These are phyloP conservation scores for Penicillium sp. DNA, from an alignment of 2,329 filamentous ascomycete genomes.

Conservation along the genomic window DNA sequence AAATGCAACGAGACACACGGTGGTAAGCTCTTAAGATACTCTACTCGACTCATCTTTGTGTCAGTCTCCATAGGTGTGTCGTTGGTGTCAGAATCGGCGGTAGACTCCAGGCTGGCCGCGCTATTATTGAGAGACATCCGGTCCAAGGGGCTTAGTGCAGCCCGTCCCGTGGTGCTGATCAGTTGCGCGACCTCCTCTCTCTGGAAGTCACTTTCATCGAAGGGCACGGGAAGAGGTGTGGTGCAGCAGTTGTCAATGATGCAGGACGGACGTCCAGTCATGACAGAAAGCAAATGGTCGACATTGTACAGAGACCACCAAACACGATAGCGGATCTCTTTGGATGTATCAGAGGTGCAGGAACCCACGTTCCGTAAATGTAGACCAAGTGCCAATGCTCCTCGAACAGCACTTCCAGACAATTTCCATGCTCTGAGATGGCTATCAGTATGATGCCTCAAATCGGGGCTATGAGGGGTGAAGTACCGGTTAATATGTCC, in stretches of 20 bases:
- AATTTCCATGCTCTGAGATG: slow-evolving; percentile 43
- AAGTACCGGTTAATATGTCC: slow-evolving; percentile 46
- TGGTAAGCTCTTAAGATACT: slow-evolving; percentile 38
- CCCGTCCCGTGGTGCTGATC: slow-evolving; percentile 27
- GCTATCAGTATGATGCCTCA: neutral
- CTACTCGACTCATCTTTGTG: slow-evolving; percentile 24
- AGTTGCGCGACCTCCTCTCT: slow-evolving; percentile 27
- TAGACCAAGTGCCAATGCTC: slow-evolving; percentile 42
- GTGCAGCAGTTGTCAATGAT: slow-evolving; percentile 44
- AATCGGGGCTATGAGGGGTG: neutral
- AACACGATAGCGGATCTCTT: slow-evolving; percentile 45
- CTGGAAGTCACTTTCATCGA: slow-evolving; percentile 43
- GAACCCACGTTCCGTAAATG: slow-evolving; percentile 43
- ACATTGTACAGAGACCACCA: slow-evolving; percentile 48
- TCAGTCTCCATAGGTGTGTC: slow-evolving; percentile 16
- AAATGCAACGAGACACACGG: slow-evolving; percentile 44
- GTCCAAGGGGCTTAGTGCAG: slow-evolving; percentile 21
- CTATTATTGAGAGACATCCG: slow-evolving; percentile 22
- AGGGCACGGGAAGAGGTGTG: slow-evolving; percentile 42
- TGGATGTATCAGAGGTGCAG: slow-evolving; percentile 40
- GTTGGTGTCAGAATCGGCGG: slow-evolving; percentile 20
- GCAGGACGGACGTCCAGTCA: slow-evolving; percentile 47
- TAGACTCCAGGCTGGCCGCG: slow-evolving; percentile 21
- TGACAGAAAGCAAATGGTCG: slow-evolving; percentile 43
- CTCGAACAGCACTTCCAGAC: slow-evolving; percentile 41